Base-by-base conservation (phyloP, 192 early-diverging fungal species). In the Chytriomyces hyalinus region DNA sequence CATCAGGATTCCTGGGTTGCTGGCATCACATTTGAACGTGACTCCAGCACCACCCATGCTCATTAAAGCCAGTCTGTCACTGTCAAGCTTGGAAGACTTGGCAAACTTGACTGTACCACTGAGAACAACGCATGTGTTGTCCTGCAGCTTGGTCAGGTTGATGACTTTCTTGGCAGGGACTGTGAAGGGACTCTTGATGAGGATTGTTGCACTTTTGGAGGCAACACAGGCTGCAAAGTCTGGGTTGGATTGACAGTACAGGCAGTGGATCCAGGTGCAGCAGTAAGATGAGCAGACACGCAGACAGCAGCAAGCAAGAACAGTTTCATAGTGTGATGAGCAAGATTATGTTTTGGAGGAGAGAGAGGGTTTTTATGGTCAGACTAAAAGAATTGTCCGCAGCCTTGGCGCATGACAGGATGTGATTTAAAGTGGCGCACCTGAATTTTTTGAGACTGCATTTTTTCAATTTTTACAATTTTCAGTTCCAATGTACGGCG, bases 1-100 rank as follows among this genome's bases (percentile, higher is more conserved):
- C 84, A 49, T 85, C 61, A 85, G 20, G 4, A 59, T 59, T n/a
- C 57, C 57, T 59, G 57, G 57, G 57, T 59, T 59, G 20, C 17
- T 59, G 3, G 57, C 17, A 20, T 59, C 57, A 20, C 57, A 6
- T 59, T 15, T 5, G 5, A 59, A 59, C 6, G 57, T 59, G 57
- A 59, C 57, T 15, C 57, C 5, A 6, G 57, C 5, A 6, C 57
- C 57, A 15, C 15, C 15, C 17, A 59, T 3, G 7, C 20, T 59
- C 17, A 20, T n/a, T n/a, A 20, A n/a, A 5, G 15, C 57, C 17
- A 59, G 57, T 15, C 36, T 2, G 1, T 36, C 36, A 0, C 3
- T 2, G 1, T 36, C 36, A 36, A 36, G 28, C 28, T 36, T 36
- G 28, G 13, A n/a, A n/a, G 17, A 15, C 57, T 59, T 59, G 15